Base-by-base conservation (phyloP, 129 eudicot species). In the Saussurea involucrata region DNA sequence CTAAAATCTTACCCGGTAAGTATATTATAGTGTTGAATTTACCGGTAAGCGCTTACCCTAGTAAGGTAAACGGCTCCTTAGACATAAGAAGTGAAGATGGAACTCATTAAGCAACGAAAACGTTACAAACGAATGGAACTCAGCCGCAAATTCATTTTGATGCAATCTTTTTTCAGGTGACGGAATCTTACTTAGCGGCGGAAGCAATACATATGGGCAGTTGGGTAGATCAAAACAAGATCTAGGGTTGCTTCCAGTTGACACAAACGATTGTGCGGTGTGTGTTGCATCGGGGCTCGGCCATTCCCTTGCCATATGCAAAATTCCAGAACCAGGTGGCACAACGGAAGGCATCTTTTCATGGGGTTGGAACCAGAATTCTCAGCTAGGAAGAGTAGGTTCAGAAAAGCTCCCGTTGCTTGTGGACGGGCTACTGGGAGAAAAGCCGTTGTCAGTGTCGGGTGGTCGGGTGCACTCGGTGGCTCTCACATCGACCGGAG, bases 321-420 rank as follows among this genome's bases (percentile, higher is more conserved):
- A 77, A 31, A 75, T 69, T 67, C 69, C 57, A 28, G 63, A 80
- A 11, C 68, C 84, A 42, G 83, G 78, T 0, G 79, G 64, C 13
- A 8, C 1, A 8, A 37, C 2, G 65, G 76, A 6, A 77, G 76
- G 83, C 24, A 65, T 92, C 22, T 77, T 81, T 49, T 92, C 99
- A 80, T 95, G 99, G 99, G 99, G 99, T 55, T 92, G 97, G 99
- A 93, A 91, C 44, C 84, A 76, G 63, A 86, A 75, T 78, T 82
- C 80, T 73, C 99, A 95, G 80, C 95, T 95, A n/a, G 99, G 99
- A 27, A 88, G 99, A 49, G 82, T 78, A 40, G 95, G 99, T 8
- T 87, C 90, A 6, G 81, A 85, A 66, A 84, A 83, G 78, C 63
- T 83, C 63, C 97, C 95, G 0, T 31, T 69, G 63, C 82, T 74